Evolutionary conservation across 176 grass and related monocot species (phyloP), one percentile per base, ranked within the genome.

Genomic region (Olyra latifolia): DNA sequence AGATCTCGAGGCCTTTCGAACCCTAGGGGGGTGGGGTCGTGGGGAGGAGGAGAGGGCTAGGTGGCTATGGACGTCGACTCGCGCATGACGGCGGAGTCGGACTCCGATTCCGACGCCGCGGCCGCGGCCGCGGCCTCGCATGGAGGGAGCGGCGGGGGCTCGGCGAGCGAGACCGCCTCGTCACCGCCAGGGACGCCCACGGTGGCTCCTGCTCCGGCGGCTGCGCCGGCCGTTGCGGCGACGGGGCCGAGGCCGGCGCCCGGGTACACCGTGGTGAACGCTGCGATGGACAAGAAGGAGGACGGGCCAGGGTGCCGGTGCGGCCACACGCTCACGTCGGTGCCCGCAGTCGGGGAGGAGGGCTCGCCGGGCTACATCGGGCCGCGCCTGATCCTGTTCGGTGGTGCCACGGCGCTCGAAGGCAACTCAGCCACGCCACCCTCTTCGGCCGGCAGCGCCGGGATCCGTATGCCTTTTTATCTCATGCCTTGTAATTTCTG

Each of bases 211-310:
- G 79, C 66, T 43, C 64, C 76, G 27, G 41, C 77, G 70, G 76
- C 75, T 28, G 63, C 75, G n/a, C 24, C 77, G 50, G 88, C 79
- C 19, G 81, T 20, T 5, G 69, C 64, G 20, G 83, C 76, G 12
- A 46, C 72, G 1, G 92, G 92, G 8, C 95, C 92, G 47, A 91
- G 88, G 48, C 92, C 88, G 0, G 96, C 96, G 4, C 97, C 93
- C 0, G 87, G 69, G 60, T 99, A 96, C 76, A 89, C 88, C 8
- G 84, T 74, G 25, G 97, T 96, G 79, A 91, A 84, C 89, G 97
- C 91, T 40, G 63, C 93, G 69, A 91, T 93, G 81, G 97, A 99
- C 47, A 93, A 92, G 88, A 90, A 96, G 83, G 97, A 99, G 80
- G 97, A 96, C 67, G 93, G 93, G 28, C 87, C 97, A 0, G 92